phyloP scores from a whole-genome alignment of 208 protist genomes.

The Endotrypanum monterogeii region DNA sequence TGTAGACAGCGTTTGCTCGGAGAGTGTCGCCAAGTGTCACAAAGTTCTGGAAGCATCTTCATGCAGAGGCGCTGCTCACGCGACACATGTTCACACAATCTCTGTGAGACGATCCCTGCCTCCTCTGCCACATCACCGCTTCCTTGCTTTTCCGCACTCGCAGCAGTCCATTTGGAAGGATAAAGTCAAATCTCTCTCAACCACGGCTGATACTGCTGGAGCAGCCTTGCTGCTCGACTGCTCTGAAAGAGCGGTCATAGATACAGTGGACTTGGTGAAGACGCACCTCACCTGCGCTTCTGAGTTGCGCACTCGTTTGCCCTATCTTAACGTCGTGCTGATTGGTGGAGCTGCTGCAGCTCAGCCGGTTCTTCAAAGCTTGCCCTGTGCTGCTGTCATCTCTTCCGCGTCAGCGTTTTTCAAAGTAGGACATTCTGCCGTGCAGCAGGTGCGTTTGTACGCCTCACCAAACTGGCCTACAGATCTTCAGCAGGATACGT shows the following conservation, averaged over 20 bases:
- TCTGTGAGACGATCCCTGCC: conserved; percentile 21
- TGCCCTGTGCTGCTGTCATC: conserved; percentile 56
- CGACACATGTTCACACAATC: conserved; percentile 9
- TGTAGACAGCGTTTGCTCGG: background rate
- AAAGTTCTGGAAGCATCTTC: conserved; percentile 4
- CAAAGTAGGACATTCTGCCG: conserved; percentile 25
- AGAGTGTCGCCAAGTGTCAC: conserved; percentile 4
- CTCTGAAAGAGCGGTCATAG: conserved; percentile 33
- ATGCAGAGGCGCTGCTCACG: conserved; percentile 23
- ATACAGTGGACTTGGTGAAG: conserved; percentile 48
- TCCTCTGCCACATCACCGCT: conserved; percentile 27
- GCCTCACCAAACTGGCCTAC: conserved; percentile 39
- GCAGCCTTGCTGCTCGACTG: conserved; percentile 64
- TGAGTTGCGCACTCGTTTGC: conserved; percentile 15
- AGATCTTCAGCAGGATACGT: conserved; percentile 46
- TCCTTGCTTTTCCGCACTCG: conserved; percentile 26
- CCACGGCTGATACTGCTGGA: conserved; percentile 14
- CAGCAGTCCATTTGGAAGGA: conserved; percentile 37
- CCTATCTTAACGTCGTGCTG: conserved; percentile 43
- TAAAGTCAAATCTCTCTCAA: conserved; percentile 27
- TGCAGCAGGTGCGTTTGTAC: conserved; percentile 76
- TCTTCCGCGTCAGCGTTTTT: conserved; percentile 43
- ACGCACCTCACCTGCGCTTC: conserved; percentile 21
- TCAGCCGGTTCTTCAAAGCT: conserved; percentile 18
- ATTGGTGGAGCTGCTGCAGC: conserved; percentile 49